Percentiles rank a stretch among this genome's conserved stretches.
phyloP scores from a whole-genome alignment of 257 asterid species.

The Ballota nigra region DNA sequence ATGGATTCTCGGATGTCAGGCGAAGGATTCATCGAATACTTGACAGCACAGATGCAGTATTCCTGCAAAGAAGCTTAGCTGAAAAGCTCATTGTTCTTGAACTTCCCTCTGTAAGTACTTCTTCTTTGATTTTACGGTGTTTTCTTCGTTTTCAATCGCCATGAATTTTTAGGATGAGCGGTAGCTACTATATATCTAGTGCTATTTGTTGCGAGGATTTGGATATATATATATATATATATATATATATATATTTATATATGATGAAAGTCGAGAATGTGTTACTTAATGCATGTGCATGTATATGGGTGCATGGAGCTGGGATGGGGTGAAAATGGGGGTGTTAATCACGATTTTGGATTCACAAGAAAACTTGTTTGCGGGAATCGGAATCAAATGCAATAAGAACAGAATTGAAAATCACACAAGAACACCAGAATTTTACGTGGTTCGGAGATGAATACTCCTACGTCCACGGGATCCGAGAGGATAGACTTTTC shows the following conservation, averaged over 20 bases:
- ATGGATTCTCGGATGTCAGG: constrained; percentile 55
- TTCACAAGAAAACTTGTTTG: too few species aligned
- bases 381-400: too few species aligned
- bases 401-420: too few species aligned
- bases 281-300: background rate
- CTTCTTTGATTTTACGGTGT: background rate
- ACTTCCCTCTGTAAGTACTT: constrained; percentile 23
- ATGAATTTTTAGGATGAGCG: background rate
- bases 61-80: constrained; percentile 48
- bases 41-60: constrained; percentile 54
- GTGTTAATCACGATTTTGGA: too few species aligned
- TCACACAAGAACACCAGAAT: too few species aligned
- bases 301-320: background rate
- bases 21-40: constrained; percentile 49
- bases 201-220: background rate
- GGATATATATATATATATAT: too few species aligned
- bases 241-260: background rate
- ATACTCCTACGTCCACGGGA: too few species aligned
- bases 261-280: background rate
- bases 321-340: background rate
- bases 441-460: too few species aligned
- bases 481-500: too few species aligned
- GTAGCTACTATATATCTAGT: background rate
- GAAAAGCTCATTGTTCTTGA: constrained; percentile 50
- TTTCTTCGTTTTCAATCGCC: constrained; percentile 25